Percentiles rank a stretch among this genome's conserved stretches.
These are phyloP conservation scores for Trichophyton schoenleinii DNA, from an alignment of 2,329 filamentous ascomycete genomes.

Conservation along the genomic window DNA sequence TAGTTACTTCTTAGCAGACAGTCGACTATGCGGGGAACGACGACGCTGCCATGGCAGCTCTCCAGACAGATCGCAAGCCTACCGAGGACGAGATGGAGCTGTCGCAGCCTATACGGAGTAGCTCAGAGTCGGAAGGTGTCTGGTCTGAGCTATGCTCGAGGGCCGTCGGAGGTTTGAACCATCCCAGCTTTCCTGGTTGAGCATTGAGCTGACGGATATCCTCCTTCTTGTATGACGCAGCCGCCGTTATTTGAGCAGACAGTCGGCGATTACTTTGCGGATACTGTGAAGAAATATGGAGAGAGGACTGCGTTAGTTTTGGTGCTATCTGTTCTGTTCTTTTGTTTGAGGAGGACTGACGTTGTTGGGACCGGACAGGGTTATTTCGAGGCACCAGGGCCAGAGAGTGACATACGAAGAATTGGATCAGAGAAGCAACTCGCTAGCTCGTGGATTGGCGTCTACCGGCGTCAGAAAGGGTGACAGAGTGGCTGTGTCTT, in stretches of 20 bases:
- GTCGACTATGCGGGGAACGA: constrained; percentile 1
- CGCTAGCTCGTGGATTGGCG: constrained; percentile 57
- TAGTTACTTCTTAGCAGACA: background rate
- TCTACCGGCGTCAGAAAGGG: constrained; percentile 65
- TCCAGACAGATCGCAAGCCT: background rate
- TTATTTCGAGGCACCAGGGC: constrained; percentile 51
- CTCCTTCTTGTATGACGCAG: constrained; percentile 14
- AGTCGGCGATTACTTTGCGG: constrained; percentile 35
- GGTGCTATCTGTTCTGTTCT: background rate
- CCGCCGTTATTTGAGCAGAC: constrained; percentile 38
- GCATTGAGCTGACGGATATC: constrained; percentile 10
- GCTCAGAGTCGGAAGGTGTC: constrained; percentile 15
- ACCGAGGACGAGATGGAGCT: background rate
- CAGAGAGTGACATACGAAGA: constrained; percentile 56
- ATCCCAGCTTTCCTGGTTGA: background rate
- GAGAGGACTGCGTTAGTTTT: constrained; percentile 41
- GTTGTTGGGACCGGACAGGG: constrained; percentile 25
- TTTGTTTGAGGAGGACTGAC: constrained; percentile 3
- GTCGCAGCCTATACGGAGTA: background rate
- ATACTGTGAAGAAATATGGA: constrained; percentile 32
- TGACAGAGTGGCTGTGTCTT: constrained; percentile 69
- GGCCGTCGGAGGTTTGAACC: constrained; percentile 19
- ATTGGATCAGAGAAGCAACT: constrained; percentile 65
- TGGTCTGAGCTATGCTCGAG: constrained; percentile 22
- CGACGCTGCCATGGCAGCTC: background rate